A percentile compares a stretch with the other conserved stretches of the same genome.
phyloP scores from a whole-genome alignment of 2,329 filamentous ascomycete species.

The Pseudopyrenochaeta lycopersici region DNA sequence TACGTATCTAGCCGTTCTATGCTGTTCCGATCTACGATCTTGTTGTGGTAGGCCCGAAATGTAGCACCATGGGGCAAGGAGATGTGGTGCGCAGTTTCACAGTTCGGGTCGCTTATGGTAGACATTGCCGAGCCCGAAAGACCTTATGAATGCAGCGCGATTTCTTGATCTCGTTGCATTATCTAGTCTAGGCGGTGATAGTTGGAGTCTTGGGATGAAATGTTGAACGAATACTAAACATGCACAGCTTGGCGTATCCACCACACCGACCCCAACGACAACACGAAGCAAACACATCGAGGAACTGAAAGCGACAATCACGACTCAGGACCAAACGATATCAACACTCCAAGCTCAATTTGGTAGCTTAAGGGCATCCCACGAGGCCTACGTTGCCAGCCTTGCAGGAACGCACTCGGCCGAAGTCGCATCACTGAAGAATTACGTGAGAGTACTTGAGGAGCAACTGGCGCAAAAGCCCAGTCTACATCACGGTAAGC shows the following conservation, averaged over 20 bases:
- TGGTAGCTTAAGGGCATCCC: constrained; percentile 44
- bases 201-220: neutral
- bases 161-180: neutral
- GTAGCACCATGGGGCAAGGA: constrained; percentile 1
- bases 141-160: neutral
- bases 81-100: constrained; percentile 6
- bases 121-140: neutral
- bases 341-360: constrained; percentile 48
- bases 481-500: constrained; percentile 42
- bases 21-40: neutral
- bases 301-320: constrained; percentile 39
- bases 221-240: constrained; percentile 13
- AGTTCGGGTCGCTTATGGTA: neutral
- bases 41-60: neutral
- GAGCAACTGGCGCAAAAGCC: constrained; percentile 38
- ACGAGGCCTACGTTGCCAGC: constrained; percentile 50
- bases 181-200: neutral
- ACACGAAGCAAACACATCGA: constrained; percentile 32
- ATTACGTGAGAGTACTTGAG: constrained; percentile 52
- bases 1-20: neutral
- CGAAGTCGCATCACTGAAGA: constrained; percentile 50
- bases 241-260: constrained; percentile 25
- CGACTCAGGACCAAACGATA: constrained; percentile 43
- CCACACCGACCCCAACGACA: constrained; percentile 21
- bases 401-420: constrained; percentile 50